These are phyloP conservation scores for Colletotrichum salicis DNA, from an alignment of 2,329 filamentous ascomycete species.

Conservation along the genomic window DNA sequence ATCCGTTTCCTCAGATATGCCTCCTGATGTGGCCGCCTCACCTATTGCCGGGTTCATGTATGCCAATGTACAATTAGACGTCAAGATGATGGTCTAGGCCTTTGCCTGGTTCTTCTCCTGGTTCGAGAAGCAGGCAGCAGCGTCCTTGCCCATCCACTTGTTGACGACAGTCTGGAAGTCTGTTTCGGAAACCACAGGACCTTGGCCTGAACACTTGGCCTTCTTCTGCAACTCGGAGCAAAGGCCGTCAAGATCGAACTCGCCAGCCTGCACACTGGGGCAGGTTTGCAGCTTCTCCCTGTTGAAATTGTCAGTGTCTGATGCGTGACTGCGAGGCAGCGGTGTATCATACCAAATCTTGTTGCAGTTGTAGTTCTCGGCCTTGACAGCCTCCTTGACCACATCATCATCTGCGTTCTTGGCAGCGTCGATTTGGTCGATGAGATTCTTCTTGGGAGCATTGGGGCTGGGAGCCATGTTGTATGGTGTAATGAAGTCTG, in stretches of 20 bases:
- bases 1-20: conserved; percentile 25
- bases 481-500: conserved; percentile 84
- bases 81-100: conserved; percentile 14
- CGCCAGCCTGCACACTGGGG: conserved; percentile 87
- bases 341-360: conserved; percentile 82
- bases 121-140: conserved; percentile 44
- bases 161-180: conserved; percentile 86
- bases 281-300: conserved; percentile 93
- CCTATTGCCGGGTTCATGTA: conserved; percentile 13
- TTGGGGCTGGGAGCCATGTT: conserved; percentile 68
- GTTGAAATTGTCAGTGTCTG: conserved; percentile 52
- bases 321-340: background rate
- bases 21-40: conserved; percentile 19
- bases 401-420: conserved; percentile 77
- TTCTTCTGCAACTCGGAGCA: conserved; percentile 95
- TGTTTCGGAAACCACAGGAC: conserved; percentile 87
- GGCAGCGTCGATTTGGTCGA: conserved; percentile 80
- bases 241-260: conserved; percentile 92
- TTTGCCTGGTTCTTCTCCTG: conserved; percentile 45
- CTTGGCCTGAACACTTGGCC: conserved; percentile 91
- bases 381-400: conserved; percentile 46
- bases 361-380: conserved; percentile 80
- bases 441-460: conserved; percentile 73
- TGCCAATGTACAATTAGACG: conserved; percentile 29
- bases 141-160: conserved; percentile 66